phyloP scores from a whole-genome alignment of 805 yeast species.

The Metschnikowia gruessii region DNA sequence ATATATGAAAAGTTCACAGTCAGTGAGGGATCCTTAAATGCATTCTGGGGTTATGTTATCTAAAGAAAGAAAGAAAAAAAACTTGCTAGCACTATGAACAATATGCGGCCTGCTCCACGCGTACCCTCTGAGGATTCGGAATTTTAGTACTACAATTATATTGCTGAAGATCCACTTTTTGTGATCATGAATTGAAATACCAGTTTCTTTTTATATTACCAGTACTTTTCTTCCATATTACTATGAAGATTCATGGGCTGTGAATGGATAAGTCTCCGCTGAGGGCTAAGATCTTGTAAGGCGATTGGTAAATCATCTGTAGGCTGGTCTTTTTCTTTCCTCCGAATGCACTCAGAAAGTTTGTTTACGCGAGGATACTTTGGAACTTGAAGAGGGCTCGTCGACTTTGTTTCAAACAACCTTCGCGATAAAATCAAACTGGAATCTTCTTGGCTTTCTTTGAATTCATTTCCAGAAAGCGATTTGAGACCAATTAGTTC shows the following conservation, averaged over 20 bases:
- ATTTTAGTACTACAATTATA: too few species aligned
- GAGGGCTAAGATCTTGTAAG: conserved; percentile 9
- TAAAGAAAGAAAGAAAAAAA: too few species aligned
- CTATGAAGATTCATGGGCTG: not conserved
- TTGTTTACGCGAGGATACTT: conserved; percentile 20
- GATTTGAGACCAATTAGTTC: conserved; percentile 41
- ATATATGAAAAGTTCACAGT: too few species aligned
- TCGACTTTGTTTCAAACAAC: conserved; percentile 18
- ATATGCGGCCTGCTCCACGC: too few species aligned
- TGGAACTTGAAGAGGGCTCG: conserved; percentile 19
- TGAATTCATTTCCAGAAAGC: conserved; percentile 1
- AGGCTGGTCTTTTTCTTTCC: not conserved
- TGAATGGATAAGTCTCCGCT: conserved; percentile 3
- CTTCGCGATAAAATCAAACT: conserved; percentile 25
- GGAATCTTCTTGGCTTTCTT: conserved; percentile 18
- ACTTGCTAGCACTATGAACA: too few species aligned
- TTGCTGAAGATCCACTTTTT: not conserved
- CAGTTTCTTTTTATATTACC: not conserved
- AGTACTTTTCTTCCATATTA: not conserved
- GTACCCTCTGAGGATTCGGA: too few species aligned
- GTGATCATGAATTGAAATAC: not conserved
- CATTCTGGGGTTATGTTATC: too few species aligned
- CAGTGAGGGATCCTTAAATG: too few species aligned
- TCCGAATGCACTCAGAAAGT: conserved; percentile 8
- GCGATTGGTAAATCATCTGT: conserved; percentile 11